Evolutionary conservation across 345 rosid genomes (phyloP), one percentile per base, ranked within the genome.

Genomic region (Gossypium sturtianum): DNA sequence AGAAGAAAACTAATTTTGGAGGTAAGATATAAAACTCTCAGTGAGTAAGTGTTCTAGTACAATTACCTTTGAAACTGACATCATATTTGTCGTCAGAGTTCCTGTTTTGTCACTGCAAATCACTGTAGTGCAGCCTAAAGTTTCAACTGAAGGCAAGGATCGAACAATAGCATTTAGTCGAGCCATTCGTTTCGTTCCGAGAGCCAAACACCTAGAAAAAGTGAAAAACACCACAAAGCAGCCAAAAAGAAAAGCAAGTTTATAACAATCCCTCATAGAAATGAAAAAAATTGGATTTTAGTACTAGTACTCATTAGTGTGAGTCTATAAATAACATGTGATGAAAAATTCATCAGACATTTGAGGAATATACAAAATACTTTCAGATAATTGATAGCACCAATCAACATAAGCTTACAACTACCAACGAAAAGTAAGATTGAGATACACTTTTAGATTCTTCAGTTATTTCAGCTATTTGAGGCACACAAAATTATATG

Each of bases 61-160:
- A 66, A 81, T 82, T 68, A 95, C 99, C 99, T 91, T 95, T 52
- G 97, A 82, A 77, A 93, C 97, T 34, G 99, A 95, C 98, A 95
- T 95, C 99, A 95, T 95, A 74, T 91, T 95, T 74, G 99, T 95
- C 20, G 99, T 95, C 82, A 95, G 85, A 76, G 98, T 95, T 80
- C 99, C 99, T 64, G 99, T 95, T 83, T 95, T 95, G 81, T 95
- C 99, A 73, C 97, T 93, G 85, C 99, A 95, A 78, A 95, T 95
- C 75, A 95, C 99, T 66, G 99, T 93, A 65, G 99, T 95, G 86
- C 99, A 95, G 67, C 98, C 98, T 77, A 93, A 86, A 52, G 99
- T 95, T 85, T 95, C 99, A 19, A 93, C 99, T 20, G 99, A 95
- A 74, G 99, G 98, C 91, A 95, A 89, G 70, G 98, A 91, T 57